Conservation (phyloP, 2,329 filamentous ascomycete species). For the Akanthomyces lecanii region DNA sequence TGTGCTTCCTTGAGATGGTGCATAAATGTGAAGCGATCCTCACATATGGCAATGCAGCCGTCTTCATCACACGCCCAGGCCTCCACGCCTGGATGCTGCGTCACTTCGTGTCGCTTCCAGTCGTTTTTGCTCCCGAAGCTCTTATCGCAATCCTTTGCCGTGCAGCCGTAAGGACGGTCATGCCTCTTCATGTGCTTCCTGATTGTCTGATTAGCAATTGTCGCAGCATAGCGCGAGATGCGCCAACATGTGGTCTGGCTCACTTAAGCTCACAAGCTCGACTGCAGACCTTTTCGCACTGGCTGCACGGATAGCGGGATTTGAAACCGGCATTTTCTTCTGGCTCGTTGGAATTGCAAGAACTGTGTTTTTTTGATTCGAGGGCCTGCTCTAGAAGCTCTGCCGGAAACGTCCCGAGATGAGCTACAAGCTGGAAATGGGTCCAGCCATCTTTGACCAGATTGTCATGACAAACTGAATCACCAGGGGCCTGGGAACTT, state of each 20-base stretch:
- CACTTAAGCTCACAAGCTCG: constrained; percentile 57
- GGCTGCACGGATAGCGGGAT: constrained; percentile 29
- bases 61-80: constrained; percentile 64
- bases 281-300: constrained; percentile 44
- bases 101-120: constrained; percentile 86
- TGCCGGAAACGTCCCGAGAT: constrained; percentile 28
- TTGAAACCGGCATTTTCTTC: constrained; percentile 16
- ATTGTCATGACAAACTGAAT: not conserved
- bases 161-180: constrained; percentile 76
- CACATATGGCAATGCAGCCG: constrained; percentile 38
- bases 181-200: constrained; percentile 87
- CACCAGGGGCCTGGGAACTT: not conserved
- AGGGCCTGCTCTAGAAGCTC: constrained; percentile 32
- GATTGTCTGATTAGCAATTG: not conserved
- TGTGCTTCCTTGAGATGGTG: constrained; percentile 57
- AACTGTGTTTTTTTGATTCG: constrained; percentile 15
- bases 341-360: constrained; percentile 4
- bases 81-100: constrained; percentile 69
- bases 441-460: constrained; percentile 14
- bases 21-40: constrained; percentile 45
- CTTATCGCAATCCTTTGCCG: constrained; percentile 64
- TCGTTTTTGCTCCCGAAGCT: constrained; percentile 89
- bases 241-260: constrained; percentile 19
- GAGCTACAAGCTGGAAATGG: constrained; percentile 18
- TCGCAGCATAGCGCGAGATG: constrained; percentile 18